These are phyloP conservation scores for Globisporangium acanthophoron DNA, from an alignment of 352 stramenopile genomes.

Conservation along the genomic window DNA sequence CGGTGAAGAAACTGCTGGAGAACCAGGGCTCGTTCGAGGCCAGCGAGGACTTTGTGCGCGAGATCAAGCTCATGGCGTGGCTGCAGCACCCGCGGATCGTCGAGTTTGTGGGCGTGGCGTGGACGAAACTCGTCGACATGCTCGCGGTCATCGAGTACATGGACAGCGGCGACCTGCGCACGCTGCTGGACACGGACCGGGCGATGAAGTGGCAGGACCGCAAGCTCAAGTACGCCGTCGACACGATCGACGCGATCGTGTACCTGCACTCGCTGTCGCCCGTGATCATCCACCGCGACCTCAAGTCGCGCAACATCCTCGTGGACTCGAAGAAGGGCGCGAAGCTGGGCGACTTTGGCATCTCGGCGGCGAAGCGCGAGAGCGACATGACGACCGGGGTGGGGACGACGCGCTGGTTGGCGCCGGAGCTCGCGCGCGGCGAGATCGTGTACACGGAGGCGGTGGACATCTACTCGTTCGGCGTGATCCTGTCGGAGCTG, in stretches of 20 bases:
- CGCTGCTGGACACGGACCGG: slow-evolving; percentile 34
- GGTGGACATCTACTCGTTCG: slow-evolving; percentile 65
- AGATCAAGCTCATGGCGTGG: slow-evolving; percentile 63
- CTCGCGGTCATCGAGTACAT: slow-evolving; percentile 71
- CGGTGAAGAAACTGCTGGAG: slow-evolving; percentile 54
- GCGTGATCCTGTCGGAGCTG: slow-evolving; percentile 60
- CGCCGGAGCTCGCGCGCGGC: slow-evolving; percentile 56
- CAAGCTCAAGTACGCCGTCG: slow-evolving; percentile 49
- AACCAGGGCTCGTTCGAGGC: slow-evolving; percentile 34
- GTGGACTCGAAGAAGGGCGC: slow-evolving; percentile 53
- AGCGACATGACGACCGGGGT: slow-evolving; percentile 59
- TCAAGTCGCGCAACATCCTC: slow-evolving; percentile 75
- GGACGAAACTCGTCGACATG: slow-evolving; percentile 60
- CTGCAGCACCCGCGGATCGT: slow-evolving; percentile 66
- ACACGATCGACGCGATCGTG: slow-evolving; percentile 64
- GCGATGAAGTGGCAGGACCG: slow-evolving; percentile 23
- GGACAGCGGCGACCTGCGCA: slow-evolving; percentile 46
- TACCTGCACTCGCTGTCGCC: slow-evolving; percentile 61
- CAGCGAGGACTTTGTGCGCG: slow-evolving; percentile 63
- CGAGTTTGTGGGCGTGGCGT: slow-evolving; percentile 67
- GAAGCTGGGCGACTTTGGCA: slow-evolving; percentile 66
- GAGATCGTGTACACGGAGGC: slow-evolving; percentile 57
- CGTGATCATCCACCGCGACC: slow-evolving; percentile 63
- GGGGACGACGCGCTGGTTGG: slow-evolving; percentile 57
- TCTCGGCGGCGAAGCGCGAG: slow-evolving; percentile 47